Evolutionary conservation across 352 stramenopile genomes (phyloP).

Genomic region (Phytophthora sp.): DNA sequence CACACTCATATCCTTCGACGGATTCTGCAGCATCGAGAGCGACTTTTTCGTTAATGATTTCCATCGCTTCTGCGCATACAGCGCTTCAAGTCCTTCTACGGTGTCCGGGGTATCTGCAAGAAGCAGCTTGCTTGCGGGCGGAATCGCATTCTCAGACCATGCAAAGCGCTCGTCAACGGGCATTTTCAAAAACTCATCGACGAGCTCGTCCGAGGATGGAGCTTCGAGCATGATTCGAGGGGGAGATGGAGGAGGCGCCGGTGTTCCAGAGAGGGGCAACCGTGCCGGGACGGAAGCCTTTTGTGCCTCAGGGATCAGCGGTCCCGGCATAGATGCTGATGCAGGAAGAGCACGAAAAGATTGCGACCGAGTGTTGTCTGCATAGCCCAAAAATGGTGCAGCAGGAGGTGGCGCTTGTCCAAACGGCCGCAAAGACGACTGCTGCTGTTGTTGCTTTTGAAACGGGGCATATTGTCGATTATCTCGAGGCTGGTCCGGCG

Average conservation of each 20-base stretch:
- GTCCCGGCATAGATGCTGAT: constrained; percentile 16
- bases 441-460: constrained; percentile 32
- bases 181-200: constrained; percentile 72
- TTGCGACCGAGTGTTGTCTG: constrained; percentile 49
- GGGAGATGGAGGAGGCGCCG: constrained; percentile 16
- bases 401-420: constrained; percentile 62
- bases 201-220: constrained; percentile 52
- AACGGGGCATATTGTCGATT: constrained; percentile 29
- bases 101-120: constrained; percentile 68
- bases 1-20: constrained; percentile 48
- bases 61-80: constrained; percentile 78
- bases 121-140: constrained; percentile 52
- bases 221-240: constrained; percentile 33
- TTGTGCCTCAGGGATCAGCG: constrained; percentile 24
- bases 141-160: constrained; percentile 21
- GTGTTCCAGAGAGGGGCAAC: constrained; percentile 21
- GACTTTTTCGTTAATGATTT: constrained; percentile 79
- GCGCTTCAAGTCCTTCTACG: constrained; percentile 50
- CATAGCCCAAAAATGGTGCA: constrained; percentile 74
- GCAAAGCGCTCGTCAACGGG: constrained; percentile 49
- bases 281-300: constrained; percentile 23
- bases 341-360: constrained; percentile 40
- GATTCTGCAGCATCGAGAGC: constrained; percentile 71
- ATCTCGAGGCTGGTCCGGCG: constrained; percentile 28
- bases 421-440: constrained; percentile 31